A percentile compares a stretch with the other conserved stretches of the same genome.
Evolutionary conservation across 257 asterid genomes (phyloP).

Genomic region (Rehmannia glutinosa): DNA sequence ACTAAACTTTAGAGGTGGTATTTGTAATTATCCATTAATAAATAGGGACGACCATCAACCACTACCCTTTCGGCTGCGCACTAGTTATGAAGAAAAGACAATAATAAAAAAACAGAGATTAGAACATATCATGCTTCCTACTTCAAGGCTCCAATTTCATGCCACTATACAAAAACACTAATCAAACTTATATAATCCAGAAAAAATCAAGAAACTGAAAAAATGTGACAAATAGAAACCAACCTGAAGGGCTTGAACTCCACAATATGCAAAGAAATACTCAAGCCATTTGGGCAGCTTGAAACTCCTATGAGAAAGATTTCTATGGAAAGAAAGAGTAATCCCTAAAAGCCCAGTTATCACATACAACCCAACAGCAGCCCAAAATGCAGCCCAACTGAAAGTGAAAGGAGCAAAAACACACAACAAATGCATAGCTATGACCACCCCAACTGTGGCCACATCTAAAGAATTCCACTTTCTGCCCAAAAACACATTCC

Average conservation of each 20-base stretch:
- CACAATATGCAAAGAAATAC: conserved; percentile 78
- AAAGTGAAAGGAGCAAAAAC: conserved; percentile 63
- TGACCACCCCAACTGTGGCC: conserved; percentile 44
- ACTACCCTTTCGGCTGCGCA: too few species aligned
- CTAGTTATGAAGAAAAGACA: too few species aligned
- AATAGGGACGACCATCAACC: too few species aligned
- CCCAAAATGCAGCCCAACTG: conserved; percentile 54
- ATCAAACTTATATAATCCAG: neutral
- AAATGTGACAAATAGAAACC: neutral
- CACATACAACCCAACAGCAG: conserved; percentile 52
- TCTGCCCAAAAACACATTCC: conserved; percentile 43
- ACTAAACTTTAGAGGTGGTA: too few species aligned
- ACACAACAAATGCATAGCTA: conserved; percentile 55
- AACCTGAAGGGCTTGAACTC: conserved; percentile 86
- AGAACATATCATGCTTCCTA: too few species aligned
- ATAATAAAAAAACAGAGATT: too few species aligned
- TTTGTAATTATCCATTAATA: too few species aligned
- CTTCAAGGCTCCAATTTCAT: too few species aligned
- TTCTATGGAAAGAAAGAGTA: conserved; percentile 79
- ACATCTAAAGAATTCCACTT: conserved; percentile 57
- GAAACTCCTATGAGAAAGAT: conserved; percentile 71
- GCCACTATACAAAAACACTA: neutral
- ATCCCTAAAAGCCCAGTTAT: conserved; percentile 77
- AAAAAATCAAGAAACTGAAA: neutral
- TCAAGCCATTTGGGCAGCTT: conserved; percentile 88